Base-by-base conservation (phyloP, 139 green algal species). In the Nannochloris sp. region DNA sequence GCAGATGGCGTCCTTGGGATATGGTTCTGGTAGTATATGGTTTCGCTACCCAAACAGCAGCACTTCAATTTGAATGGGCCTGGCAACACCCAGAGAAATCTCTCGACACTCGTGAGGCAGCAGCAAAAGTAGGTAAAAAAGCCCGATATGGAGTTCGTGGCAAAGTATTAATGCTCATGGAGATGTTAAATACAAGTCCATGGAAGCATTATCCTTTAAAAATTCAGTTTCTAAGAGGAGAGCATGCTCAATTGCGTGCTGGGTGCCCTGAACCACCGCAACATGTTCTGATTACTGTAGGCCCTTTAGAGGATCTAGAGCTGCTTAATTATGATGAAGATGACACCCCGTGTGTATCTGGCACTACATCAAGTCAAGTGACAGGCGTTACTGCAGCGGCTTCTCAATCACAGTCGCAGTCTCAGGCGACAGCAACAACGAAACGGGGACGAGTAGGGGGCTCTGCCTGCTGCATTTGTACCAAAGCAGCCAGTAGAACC, bases 21-120 rank as follows among this genome's bases (percentile, higher is more conserved):
- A 97, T 97, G 92, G 82, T 88, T 4, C 75, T 97, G 3, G 84
- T 97, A 3, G 65, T 96, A 30, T 89, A 95, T 61, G 90, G 90
- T 29, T 96, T 96, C 47, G 74, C 83, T 51, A 89, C 74, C 13
- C 74, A 91, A 78, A 72, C 82, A 4, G 73, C 86, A 24, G 92
- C 92, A 3, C 80, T 97, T 65, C 90, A 97, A 74, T 97, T 97
- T 82, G 92, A 97, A 67, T 97, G 92, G 90, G 91, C 92, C 2
- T 97, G 90, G 90, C 92, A 97, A 79, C 87, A 97, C 75, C 92
- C 92, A 1, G 38, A 66, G 10, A 79, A 70, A 27, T 86, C 67
- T 30, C 67, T 80, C 31, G 81, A 78, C 10, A 83, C 83, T 7
- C 62, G 80, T 8, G 66, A 24, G 3, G 54, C 79, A 13, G 79